phyloP scores from a whole-genome alignment of 768 basidiomycete species.

The Artomyces pyxidatus region DNA sequence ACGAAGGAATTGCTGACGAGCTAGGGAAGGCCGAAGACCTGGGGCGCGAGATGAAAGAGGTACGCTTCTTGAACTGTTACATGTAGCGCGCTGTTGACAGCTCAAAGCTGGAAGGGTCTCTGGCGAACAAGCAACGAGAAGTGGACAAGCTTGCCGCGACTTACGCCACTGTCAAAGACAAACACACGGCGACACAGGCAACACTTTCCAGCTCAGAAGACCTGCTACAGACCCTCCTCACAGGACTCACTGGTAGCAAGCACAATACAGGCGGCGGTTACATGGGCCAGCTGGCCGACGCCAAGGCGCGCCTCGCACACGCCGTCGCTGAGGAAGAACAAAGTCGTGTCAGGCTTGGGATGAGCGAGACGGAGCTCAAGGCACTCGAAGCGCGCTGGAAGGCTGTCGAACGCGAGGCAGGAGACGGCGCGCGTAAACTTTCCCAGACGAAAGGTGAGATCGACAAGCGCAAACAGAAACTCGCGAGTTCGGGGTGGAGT shows the following conservation, averaged over 20 bases:
- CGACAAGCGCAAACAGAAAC: slow-evolving; percentile 40
- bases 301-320: slow-evolving; percentile 66
- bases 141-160: slow-evolving; percentile 46
- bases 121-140: slow-evolving; percentile 52
- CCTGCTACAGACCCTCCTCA: slow-evolving; percentile 90
- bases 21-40: slow-evolving; percentile 46
- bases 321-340: slow-evolving; percentile 83
- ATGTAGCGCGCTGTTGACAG: not conserved
- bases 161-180: slow-evolving; percentile 59
- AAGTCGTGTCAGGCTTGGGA: slow-evolving; percentile 60
- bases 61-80: slow-evolving; percentile 18
- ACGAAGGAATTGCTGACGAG: slow-evolving; percentile 71
- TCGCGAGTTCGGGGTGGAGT: slow-evolving; percentile 68
- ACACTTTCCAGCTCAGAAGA: slow-evolving; percentile 74
- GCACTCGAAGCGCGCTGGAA: slow-evolving; percentile 73
- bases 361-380: slow-evolving; percentile 74
- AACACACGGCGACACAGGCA: slow-evolving; percentile 51
- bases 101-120: slow-evolving; percentile 45
- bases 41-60: slow-evolving; percentile 53
- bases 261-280: slow-evolving; percentile 82
- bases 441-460: slow-evolving; percentile 50
- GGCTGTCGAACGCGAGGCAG: slow-evolving; percentile 76
- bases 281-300: slow-evolving; percentile 91
- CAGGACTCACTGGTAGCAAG: slow-evolving; percentile 70
- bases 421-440: slow-evolving; percentile 64